Evolutionary conservation across 352 stramenopile genomes (phyloP).

Genomic region (Globisporangium alternatum): DNA sequence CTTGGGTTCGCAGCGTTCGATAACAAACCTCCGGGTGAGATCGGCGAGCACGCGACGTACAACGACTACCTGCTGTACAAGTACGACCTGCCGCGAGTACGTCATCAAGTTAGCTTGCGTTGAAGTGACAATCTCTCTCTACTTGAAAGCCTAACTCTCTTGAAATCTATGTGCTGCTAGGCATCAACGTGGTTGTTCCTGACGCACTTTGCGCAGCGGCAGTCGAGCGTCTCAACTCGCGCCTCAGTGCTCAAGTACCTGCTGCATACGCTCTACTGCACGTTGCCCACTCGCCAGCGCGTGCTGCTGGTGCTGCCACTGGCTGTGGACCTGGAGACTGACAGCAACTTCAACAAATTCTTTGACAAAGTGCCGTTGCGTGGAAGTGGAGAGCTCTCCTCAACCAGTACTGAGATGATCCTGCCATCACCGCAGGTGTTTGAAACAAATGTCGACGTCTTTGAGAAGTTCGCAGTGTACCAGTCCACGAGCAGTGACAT

Average conservation of each 20-base stretch:
- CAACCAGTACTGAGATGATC: constrained; percentile 13
- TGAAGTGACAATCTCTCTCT: background rate
- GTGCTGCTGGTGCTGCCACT: constrained; percentile 56
- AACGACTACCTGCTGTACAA: constrained; percentile 43
- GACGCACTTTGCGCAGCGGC: constrained; percentile 52
- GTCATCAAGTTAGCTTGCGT: background rate
- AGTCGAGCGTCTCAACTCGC: constrained; percentile 28
- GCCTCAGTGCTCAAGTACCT: constrained; percentile 48
- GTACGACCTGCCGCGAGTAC: constrained; percentile 50
- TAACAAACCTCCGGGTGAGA: constrained; percentile 39
- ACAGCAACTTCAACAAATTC: constrained; percentile 55
- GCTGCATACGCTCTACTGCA: constrained; percentile 49
- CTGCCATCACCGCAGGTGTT: constrained; percentile 21
- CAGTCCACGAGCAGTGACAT: constrained; percentile 34
- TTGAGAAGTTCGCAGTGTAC: constrained; percentile 50
- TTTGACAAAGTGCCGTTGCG: constrained; percentile 39
- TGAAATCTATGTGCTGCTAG: constrained; percentile 9
- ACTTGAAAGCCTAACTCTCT: background rate
- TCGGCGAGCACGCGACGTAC: constrained; percentile 34
- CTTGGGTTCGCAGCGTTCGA: constrained; percentile 70
- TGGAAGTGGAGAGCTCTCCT: background rate
- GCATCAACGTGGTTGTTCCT: constrained; percentile 51
- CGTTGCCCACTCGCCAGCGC: constrained; percentile 32
- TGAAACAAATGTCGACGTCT: constrained; percentile 31
- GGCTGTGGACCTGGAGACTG: constrained; percentile 40